phyloP scores from a whole-genome alignment of 441 rosid species.

The Populus hybrid region DNA sequence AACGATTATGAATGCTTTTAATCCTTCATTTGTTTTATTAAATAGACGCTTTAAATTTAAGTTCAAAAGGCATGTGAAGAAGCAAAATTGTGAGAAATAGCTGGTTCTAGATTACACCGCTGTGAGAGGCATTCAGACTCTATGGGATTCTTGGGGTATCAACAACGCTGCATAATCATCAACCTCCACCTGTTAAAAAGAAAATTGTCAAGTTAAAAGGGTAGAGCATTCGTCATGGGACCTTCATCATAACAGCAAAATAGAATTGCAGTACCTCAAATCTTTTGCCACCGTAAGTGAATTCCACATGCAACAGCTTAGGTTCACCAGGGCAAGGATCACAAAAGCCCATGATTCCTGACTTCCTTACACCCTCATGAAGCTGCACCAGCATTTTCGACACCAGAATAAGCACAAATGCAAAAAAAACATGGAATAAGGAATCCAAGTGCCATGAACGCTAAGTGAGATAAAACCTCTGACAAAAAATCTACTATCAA shows the following conservation, averaged over 20 bases:
- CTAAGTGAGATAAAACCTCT: neutral
- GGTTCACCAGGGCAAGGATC: conserved; percentile 93
- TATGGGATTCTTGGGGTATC: conserved; percentile 67
- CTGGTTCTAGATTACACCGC: conserved; percentile 22
- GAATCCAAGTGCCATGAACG: neutral
- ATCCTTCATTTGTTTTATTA: no score
- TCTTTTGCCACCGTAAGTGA: conserved; percentile 48
- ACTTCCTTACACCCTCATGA: conserved; percentile 90
- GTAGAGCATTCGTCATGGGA: neutral
- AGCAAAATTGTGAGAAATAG: conserved; percentile 24
- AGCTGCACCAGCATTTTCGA: conserved; percentile 44
- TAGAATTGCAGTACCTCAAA: conserved; percentile 41
- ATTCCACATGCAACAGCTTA: conserved; percentile 69
- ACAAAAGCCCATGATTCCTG: conserved; percentile 98
- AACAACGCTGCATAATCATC: conserved; percentile 69
- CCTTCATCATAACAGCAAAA: neutral
- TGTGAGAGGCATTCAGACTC: conserved; percentile 32
- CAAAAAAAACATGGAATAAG: neutral
- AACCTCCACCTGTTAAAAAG: conserved; percentile 47
- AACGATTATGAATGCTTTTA: no score
- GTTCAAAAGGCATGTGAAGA: conserved; percentile 23
- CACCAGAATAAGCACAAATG: conserved; percentile 6
- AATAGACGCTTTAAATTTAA: no score
- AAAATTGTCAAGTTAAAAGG: conserved; percentile 2
- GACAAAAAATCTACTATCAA: neutral